Evolutionary conservation across 495 filamentous ascomycete genomes (phyloP), one percentile per base, ranked within the genome.

Genomic region (Polyplosphaeria fusca): DNA sequence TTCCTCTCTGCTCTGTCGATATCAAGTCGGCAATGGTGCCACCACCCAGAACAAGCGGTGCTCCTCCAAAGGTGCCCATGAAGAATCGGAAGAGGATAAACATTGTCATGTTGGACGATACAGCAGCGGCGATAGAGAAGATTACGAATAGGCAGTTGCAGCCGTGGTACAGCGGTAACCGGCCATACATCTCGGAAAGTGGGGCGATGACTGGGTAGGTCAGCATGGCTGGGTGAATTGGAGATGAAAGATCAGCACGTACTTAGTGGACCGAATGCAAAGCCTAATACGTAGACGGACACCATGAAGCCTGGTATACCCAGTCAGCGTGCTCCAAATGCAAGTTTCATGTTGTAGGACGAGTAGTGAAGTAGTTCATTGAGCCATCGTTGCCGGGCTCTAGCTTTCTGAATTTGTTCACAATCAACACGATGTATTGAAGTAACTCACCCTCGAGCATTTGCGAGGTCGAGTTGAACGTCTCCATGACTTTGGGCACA

Each of bases 61-160:
- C 72, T 2, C 69, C 65, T 30, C 77, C 76, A 3, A 70, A 65
- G n/a, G 20, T 61, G 2, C 77, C 77, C 14, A 73, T 70, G 13
- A 79, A 65, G 30, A 80, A 71, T 1, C 77, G 71, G 49, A 79
- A 77, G 18, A 72, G 70, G 11, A 80, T 72, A 14, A 80, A 66
- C 63, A 73, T 71, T 22, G 63, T 65, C 52, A 77, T 47, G 26
- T 65, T 69, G 5, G 69, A 68, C 5, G 71, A 61, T 5, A 79
- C 64, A 19, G 75, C 76, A 42, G 76, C 77, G 14, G 70, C 75
- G 47, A 78, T 70, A 14, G 62, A 76, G 60, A 77, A 77, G 20
- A 75, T 57, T 11, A 77, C 61, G 47, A 79, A 77, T 28, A 77
- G 68, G 9, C 68, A 5, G 57, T 77, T 76, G 61, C 71, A 73